Evolutionary conservation across 495 filamentous ascomycete species (phyloP).

Genomic region (Astrocystis sublimbata): DNA sequence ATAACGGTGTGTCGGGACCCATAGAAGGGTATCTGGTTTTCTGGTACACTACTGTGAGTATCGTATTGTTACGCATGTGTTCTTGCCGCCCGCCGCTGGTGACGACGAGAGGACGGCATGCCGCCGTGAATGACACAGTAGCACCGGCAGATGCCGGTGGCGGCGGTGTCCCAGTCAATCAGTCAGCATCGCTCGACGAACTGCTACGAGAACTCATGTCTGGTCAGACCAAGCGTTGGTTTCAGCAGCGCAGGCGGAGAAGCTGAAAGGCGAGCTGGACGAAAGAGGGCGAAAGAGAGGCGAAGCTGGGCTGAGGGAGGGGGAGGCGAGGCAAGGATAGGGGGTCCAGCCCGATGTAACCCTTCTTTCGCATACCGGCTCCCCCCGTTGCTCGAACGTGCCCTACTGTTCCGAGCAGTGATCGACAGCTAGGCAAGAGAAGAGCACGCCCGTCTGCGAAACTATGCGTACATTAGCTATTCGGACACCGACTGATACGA

Average conservation of each 20-base stretch:
- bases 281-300: slow-evolving; percentile 9
- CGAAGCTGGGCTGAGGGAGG: slow-evolving; percentile 17
- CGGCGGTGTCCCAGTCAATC: background rate
- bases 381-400: background rate
- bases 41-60: no score
- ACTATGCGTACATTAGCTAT: background rate
- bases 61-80: no score
- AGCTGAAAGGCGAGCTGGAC: slow-evolving; percentile 16
- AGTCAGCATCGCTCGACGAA: background rate
- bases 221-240: no score
- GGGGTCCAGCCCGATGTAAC: slow-evolving; percentile 12
- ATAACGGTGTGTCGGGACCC: background rate
- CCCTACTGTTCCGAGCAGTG: no score
- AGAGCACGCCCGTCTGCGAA: background rate
- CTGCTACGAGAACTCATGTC: background rate
- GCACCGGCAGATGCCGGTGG: slow-evolving; percentile 12
- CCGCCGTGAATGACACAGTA: background rate
- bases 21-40: background rate
- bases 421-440: background rate
- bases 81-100: background rate
- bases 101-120: slow-evolving; percentile 5
- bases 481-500: slow-evolving; percentile 19
- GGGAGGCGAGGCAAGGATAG: no score
- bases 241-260: background rate
- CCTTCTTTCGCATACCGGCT: slow-evolving; percentile 14